Evolutionary conservation across 345 rosid genomes (phyloP).

Genomic region (Hevea brasiliensis): DNA sequence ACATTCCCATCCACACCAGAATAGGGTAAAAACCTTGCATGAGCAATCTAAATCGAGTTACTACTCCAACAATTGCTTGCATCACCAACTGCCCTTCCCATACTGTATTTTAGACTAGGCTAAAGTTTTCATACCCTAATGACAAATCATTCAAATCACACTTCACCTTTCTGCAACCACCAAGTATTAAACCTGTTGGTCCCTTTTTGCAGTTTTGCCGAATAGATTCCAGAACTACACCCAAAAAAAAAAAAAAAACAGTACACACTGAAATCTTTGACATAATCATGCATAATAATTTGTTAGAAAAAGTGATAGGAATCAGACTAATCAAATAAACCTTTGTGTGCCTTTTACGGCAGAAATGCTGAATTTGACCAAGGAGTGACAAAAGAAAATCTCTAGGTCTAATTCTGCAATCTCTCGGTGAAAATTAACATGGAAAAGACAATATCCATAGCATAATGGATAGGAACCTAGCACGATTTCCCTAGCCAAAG

Average conservation of each 20-base stretch:
- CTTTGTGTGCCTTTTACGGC: background rate
- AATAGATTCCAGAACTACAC: background rate
- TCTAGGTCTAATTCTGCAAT: background rate
- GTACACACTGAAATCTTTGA: background rate
- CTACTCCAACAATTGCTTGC: background rate
- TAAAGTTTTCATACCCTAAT: background rate
- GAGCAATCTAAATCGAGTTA: background rate
- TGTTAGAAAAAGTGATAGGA: background rate
- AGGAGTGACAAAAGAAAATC: background rate
- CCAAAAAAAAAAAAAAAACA: background rate
- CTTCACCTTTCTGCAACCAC: background rate
- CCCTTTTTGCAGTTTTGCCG: background rate
- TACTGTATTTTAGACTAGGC: background rate
- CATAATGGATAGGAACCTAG: background rate
- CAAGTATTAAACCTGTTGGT: background rate
- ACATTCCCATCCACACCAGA: background rate
- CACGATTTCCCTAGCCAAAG: background rate
- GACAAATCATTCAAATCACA: background rate
- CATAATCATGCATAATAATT: background rate
- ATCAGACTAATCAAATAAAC: background rate
- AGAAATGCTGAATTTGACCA: background rate
- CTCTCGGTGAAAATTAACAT: background rate
- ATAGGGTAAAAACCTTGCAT: background rate
- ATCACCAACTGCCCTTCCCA: background rate
- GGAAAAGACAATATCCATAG: background rate